These are phyloP conservation scores for Yamadazyma siamensis DNA, from an alignment of 1,139 yeast species.

Conservation along the genomic window DNA sequence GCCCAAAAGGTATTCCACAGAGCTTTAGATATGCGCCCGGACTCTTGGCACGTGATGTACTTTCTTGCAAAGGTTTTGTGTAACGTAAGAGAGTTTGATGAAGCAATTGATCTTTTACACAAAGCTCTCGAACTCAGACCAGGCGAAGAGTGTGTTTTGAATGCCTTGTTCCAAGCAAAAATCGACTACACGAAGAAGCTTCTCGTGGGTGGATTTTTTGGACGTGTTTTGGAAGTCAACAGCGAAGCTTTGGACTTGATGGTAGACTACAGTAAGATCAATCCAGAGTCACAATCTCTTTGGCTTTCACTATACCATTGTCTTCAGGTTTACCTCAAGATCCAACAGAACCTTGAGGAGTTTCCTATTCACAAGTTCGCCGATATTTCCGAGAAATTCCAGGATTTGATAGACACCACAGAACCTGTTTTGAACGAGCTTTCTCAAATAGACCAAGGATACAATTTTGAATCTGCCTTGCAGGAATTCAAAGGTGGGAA, in stretches of 20 bases:
- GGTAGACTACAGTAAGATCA: slow-evolving; percentile 32
- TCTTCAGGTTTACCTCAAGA: slow-evolving; percentile 39
- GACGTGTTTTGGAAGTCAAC: slow-evolving; percentile 46
- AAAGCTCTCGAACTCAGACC: slow-evolving; percentile 44
- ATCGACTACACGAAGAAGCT: slow-evolving; percentile 53
- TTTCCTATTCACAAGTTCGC: slow-evolving; percentile 44
- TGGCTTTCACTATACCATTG: slow-evolving; percentile 58
- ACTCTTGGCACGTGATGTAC: slow-evolving; percentile 57
- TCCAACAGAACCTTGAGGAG: slow-evolving; percentile 39
- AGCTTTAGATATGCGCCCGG: slow-evolving; percentile 49
- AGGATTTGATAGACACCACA: slow-evolving; percentile 45
- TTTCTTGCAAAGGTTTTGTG: slow-evolving; percentile 63
- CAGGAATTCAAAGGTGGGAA: slow-evolving; percentile 14
- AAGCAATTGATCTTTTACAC: slow-evolving; percentile 29
- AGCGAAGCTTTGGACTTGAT: slow-evolving; percentile 51
- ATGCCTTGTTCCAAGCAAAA: slow-evolving; percentile 56
- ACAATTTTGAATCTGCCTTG: slow-evolving; percentile 11
- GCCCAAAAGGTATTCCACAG: slow-evolving; percentile 77
- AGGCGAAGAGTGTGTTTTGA: slow-evolving; percentile 53
- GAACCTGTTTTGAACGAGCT: slow-evolving; percentile 31
- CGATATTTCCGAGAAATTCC: slow-evolving; percentile 24
- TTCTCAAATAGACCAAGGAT: slow-evolving; percentile 7
- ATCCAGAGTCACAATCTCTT: slow-evolving; percentile 39
- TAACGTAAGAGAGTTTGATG: slow-evolving; percentile 37
- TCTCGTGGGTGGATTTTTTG: slow-evolving; percentile 60